phyloP scores from a whole-genome alignment of 306 rosid genomes.

The Dicorynia guianensis region DNA sequence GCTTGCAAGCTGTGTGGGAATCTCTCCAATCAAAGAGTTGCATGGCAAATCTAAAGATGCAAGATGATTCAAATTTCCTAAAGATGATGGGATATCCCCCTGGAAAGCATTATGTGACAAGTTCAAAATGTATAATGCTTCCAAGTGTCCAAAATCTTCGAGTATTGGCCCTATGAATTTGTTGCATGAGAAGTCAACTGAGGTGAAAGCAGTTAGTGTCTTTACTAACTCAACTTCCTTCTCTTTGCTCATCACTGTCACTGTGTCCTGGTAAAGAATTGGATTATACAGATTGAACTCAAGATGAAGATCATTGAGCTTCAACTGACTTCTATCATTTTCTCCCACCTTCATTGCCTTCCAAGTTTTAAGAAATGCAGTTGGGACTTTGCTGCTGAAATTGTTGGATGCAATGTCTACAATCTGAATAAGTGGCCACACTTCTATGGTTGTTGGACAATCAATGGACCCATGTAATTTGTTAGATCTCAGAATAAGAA shows the following conservation, averaged over 20 bases:
- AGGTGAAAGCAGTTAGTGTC: slow-evolving; percentile 19
- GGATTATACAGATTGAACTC: rapidly evolving
- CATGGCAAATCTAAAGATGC: slow-evolving; percentile 47
- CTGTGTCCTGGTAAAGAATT: slow-evolving; percentile 24
- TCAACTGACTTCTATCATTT: not conserved
- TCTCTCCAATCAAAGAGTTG: slow-evolving; percentile 36
- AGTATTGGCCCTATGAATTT: slow-evolving; percentile 17
- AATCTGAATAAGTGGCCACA: slow-evolving; percentile 11
- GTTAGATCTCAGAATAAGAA: slow-evolving; percentile 6
- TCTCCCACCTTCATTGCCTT: slow-evolving; percentile 17
- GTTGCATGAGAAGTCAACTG: slow-evolving; percentile 28
- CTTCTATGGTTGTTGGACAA: slow-evolving; percentile 28
- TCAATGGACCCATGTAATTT: not conserved
- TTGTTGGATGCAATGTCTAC: slow-evolving; percentile 29
- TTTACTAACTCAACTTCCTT: not conserved
- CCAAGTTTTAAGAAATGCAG: not conserved
- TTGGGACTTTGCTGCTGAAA: slow-evolving; percentile 28
- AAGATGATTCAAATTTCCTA: slow-evolving; percentile 20
- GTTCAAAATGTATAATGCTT: slow-evolving; percentile 13
- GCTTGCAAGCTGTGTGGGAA: slow-evolving; percentile 28
- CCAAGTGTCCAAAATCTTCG: slow-evolving; percentile 10
- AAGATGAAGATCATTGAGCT: not conserved
- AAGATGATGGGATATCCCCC: slow-evolving; percentile 41
- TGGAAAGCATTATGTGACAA: slow-evolving; percentile 30
- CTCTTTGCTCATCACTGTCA: slow-evolving; percentile 1